Percentiles rank a stretch among this genome's conserved stretches.
phyloP scores from a whole-genome alignment of 2,329 filamentous ascomycete species.

The Onygenales sp. region DNA sequence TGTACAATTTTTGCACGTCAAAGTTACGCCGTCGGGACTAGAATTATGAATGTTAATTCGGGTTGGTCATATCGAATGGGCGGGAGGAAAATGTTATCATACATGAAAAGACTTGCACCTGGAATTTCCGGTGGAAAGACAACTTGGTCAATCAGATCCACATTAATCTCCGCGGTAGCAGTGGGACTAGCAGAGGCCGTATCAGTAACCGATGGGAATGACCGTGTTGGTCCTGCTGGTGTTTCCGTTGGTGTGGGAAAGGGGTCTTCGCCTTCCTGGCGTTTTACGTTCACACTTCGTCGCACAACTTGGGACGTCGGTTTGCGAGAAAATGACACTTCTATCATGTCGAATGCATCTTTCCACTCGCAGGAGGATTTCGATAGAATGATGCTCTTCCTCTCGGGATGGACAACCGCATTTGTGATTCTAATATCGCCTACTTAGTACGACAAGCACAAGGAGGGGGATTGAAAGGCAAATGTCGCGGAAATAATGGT shows the following conservation, averaged over 20 bases:
- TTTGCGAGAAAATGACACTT: conserved; percentile 12
- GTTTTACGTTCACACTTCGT: conserved; percentile 4
- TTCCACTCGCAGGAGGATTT: conserved; percentile 10
- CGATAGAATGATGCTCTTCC: conserved; percentile 5
- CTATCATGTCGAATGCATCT: conserved; percentile 10
- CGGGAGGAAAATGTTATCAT: not conserved
- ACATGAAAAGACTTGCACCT: conserved; percentile 3
- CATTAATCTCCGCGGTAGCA: not conserved
- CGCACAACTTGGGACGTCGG: conserved; percentile 7
- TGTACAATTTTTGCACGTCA: conserved; percentile 15
- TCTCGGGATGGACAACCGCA: conserved; percentile 3
- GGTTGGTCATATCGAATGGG: not conserved
- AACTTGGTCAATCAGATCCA: conserved; percentile 4
- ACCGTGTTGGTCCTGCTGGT: not conserved
- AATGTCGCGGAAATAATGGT: not conserved
- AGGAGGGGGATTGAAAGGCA: not conserved
- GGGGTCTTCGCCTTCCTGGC: conserved; percentile 2
- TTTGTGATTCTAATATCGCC: conserved; percentile 2
- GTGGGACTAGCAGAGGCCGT: not conserved
- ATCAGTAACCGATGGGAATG: conserved; percentile 1
- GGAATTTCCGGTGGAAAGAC: conserved; percentile 7
- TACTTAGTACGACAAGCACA: not conserved
- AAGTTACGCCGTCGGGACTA: conserved; percentile 12
- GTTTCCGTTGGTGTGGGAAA: not conserved
- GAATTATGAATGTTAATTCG: not conserved